These are phyloP conservation scores for Casuarina cunninghamiana DNA, from an alignment of 306 rosid species.

Conservation along the genomic window DNA sequence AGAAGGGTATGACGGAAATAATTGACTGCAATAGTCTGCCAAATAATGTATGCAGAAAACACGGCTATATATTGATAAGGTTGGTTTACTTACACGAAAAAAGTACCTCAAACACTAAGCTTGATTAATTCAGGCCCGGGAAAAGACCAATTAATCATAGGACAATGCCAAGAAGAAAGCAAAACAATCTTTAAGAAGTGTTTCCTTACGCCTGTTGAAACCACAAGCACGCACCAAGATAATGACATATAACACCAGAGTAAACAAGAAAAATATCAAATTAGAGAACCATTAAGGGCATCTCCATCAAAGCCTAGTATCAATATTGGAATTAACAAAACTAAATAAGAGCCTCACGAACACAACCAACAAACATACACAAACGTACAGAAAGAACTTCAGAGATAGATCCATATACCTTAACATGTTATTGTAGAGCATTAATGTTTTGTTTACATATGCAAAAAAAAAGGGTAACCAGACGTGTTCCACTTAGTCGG, in stretches of 20 bases:
- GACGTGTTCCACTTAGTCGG: neutral
- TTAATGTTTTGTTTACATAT: too few species aligned
- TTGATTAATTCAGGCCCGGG: neutral
- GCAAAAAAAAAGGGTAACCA: neutral
- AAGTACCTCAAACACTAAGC: neutral
- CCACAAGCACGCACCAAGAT: neutral
- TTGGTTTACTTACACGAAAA: neutral
- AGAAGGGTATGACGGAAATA: neutral
- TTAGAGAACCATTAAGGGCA: neutral
- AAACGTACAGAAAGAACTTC: neutral
- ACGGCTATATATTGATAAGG: neutral
- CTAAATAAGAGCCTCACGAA: neutral
- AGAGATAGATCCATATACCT: neutral
- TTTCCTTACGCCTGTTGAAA: neutral
- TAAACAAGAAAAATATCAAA: neutral
- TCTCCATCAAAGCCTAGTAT: neutral
- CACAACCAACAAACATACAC: neutral
- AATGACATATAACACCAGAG: neutral
- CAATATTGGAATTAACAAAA: neutral
- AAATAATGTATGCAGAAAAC: neutral
- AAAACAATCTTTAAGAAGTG: neutral
- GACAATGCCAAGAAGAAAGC: neutral
- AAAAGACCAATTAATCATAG: neutral
- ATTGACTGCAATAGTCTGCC: neutral
- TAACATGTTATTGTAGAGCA: neutral